Evolutionary conservation across 176 grass and related monocot genomes (phyloP).

Genomic region (Aechmea fasciata): DNA sequence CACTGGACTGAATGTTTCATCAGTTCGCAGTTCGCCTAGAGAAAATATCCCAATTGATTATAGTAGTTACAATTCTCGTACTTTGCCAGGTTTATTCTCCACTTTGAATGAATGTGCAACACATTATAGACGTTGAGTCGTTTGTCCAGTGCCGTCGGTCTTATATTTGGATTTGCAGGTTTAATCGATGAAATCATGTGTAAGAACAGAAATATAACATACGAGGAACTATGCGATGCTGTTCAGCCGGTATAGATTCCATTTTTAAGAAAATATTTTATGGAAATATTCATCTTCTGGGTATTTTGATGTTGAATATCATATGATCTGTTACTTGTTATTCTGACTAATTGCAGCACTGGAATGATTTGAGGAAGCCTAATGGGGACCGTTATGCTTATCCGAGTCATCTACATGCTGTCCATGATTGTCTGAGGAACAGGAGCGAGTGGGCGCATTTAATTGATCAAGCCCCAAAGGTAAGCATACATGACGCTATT

Average conservation of each 20-base stretch:
- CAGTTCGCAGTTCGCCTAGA: slow-evolving; percentile 1
- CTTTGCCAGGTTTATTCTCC: slow-evolving; percentile 59
- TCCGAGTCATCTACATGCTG: slow-evolving; percentile 46
- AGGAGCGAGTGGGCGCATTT: slow-evolving; percentile 79
- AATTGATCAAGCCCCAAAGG: slow-evolving; percentile 62
- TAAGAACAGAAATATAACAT: slow-evolving; percentile 55
- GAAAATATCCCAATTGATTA: slow-evolving; percentile 24
- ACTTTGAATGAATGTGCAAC: slow-evolving; percentile 18
- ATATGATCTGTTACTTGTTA: background rate
- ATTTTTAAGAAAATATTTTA: background rate
- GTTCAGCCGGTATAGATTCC: slow-evolving; percentile 42
- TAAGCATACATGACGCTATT: slow-evolving; percentile 3
- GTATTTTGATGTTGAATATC: background rate
- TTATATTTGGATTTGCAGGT: slow-evolving; percentile 40
- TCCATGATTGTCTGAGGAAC: slow-evolving; percentile 67
- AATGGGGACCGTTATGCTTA: slow-evolving; percentile 47
- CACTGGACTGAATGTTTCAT: slow-evolving; percentile 15
- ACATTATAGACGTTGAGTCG: background rate
- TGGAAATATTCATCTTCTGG: background rate
- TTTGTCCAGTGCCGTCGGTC: slow-evolving; percentile 6
- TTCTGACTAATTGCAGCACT: slow-evolving; percentile 43
- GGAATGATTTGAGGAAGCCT: slow-evolving; percentile 55
- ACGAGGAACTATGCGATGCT: slow-evolving; percentile 60
- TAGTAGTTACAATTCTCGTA: slow-evolving; percentile 14
- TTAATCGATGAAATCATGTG: slow-evolving; percentile 73